These are phyloP conservation scores for Arctium lappa DNA, from an alignment of 129 eudicot genomes.

Conservation along the genomic window DNA sequence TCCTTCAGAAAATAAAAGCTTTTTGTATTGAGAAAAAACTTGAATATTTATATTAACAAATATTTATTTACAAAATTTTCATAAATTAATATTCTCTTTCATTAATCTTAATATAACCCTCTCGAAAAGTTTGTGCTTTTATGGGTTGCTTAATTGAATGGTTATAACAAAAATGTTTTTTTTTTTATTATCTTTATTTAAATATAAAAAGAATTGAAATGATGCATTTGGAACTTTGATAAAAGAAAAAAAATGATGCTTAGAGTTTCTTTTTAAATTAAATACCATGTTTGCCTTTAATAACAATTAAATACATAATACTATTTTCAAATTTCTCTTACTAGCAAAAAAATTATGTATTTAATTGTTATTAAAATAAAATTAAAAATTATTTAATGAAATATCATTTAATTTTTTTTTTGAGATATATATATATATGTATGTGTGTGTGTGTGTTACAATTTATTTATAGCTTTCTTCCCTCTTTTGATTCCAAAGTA, in stretches of 20 bases:
- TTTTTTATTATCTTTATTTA: background rate
- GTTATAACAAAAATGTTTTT: background rate
- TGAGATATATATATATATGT: too few species aligned
- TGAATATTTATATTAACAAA: background rate
- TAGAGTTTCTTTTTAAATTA: background rate
- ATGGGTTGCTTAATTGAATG: slow-evolving; percentile 25
- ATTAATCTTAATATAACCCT: background rate
- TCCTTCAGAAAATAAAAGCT: background rate
- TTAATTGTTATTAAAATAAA: background rate
- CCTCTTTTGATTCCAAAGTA: slow-evolving; percentile 26
- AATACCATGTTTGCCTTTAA: background rate
- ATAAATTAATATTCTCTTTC: background rate
- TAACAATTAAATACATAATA: too few species aligned
- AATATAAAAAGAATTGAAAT: background rate
- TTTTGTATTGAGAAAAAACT: background rate
- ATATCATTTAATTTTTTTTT: too few species aligned
- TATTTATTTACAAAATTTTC: background rate
- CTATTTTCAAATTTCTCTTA: too few species aligned
- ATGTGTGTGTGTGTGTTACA: background rate
- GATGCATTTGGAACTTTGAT: background rate
- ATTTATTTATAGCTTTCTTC: slow-evolving; percentile 7
- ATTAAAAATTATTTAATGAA: background rate
- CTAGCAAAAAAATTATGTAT: background rate
- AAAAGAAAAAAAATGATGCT: background rate
- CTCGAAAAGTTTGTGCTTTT: slow-evolving; percentile 6